A percentile compares a stretch with the other conserved stretches of the same genome.
These are phyloP conservation scores for Pisolithus tinctorius DNA, from an alignment of 768 basidiomycete species.

Conservation along the genomic window DNA sequence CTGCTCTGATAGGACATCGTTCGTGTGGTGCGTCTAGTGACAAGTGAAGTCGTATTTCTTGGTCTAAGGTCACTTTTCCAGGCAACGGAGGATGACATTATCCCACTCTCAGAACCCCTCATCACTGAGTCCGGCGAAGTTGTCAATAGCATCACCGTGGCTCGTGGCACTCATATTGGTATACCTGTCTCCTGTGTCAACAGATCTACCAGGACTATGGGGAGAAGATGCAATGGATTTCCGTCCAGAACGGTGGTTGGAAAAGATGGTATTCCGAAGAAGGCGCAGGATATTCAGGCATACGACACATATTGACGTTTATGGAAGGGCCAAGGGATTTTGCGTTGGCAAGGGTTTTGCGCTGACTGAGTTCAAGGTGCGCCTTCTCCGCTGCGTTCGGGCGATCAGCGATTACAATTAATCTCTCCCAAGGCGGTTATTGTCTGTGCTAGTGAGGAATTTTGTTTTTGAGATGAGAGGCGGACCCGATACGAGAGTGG, in stretches of 20 bases:
- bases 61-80: slow-evolving; percentile 10
- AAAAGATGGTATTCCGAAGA: slow-evolving; percentile 7
- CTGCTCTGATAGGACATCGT: slow-evolving; percentile 24
- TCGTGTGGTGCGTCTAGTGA: slow-evolving; percentile 6
- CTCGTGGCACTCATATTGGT: slow-evolving; percentile 41
- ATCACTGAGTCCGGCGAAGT: slow-evolving; percentile 17
- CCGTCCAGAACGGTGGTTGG: slow-evolving; percentile 60
- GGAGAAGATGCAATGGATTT: slow-evolving; percentile 53
- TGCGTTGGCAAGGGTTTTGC: too few species aligned
- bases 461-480: too few species aligned
- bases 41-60: neutral
- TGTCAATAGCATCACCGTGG: slow-evolving; percentile 37
- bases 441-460: too few species aligned
- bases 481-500: too few species aligned
- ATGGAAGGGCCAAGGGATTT: too few species aligned
- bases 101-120: slow-evolving; percentile 48
- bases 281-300: slow-evolving; percentile 38
- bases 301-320: slow-evolving; percentile 27
- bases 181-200: slow-evolving; percentile 44
- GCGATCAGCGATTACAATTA: too few species aligned
- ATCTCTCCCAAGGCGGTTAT: too few species aligned
- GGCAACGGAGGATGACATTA: slow-evolving; percentile 47
- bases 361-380: too few species aligned
- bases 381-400: too few species aligned
- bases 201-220: slow-evolving; percentile 47